Percentiles rank a stretch among this genome's conserved stretches.
These are phyloP conservation scores for Rosa chinensis DNA, from an alignment of 306 rosid species.

Conservation along the genomic window DNA sequence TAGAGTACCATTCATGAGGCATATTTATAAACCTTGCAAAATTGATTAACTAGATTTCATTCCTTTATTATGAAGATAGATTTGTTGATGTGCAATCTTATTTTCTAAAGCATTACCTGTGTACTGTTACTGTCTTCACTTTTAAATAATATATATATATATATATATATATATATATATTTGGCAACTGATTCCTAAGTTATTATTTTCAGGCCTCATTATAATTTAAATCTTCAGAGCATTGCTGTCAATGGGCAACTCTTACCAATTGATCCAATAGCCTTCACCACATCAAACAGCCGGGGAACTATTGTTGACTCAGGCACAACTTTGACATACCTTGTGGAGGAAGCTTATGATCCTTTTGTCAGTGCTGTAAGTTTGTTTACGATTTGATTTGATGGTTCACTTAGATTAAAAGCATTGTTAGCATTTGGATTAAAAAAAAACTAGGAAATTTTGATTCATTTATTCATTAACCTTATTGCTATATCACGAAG, in stretches of 20 bases:
- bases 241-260: conserved; percentile 75
- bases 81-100: neutral
- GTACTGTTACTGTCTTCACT: neutral
- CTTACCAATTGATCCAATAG: conserved; percentile 71
- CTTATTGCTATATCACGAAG: neutral
- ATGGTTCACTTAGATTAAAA: neutral
- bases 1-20: neutral
- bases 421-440: neutral
- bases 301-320: conserved; percentile 88
- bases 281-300: conserved; percentile 62
- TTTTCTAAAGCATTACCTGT: neutral
- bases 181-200: conserved; percentile 30
- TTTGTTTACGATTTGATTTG: conserved; percentile 11
- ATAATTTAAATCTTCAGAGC: conserved; percentile 83
- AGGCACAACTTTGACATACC: conserved; percentile 89
- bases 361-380: conserved; percentile 83
- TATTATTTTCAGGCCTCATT: conserved; percentile 75
- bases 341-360: conserved; percentile 82
- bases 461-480: neutral
- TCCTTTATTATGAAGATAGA: neutral
- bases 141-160: conserved; percentile 4
- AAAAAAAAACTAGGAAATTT: neutral
- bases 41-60: neutral
- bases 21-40: neutral
- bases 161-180: too few relatives aligned